phyloP scores from a whole-genome alignment of 805 yeast species.

The Dipodascus geniculatus region DNA sequence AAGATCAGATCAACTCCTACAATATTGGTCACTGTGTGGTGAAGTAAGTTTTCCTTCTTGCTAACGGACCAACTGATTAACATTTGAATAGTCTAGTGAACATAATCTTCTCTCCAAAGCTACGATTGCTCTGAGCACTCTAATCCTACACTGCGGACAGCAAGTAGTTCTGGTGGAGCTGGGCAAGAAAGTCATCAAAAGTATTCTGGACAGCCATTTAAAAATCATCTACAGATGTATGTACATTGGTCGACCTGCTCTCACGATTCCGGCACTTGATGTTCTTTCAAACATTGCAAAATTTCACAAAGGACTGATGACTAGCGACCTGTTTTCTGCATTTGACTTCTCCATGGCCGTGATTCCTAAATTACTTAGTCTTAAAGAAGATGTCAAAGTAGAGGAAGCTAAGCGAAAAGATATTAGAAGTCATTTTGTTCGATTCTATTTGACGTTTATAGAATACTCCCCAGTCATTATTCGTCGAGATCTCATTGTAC shows the following conservation, averaged over 20 bases:
- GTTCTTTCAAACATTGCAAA: conserved; percentile 41
- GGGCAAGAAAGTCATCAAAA: conserved; percentile 34
- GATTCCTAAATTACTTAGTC: conserved; percentile 50
- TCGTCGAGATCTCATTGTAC: conserved; percentile 52
- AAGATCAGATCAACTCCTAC: conserved; percentile 28
- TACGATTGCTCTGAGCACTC: conserved; percentile 11
- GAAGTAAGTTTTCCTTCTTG: conserved; percentile 3
- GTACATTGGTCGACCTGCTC: conserved; percentile 41
- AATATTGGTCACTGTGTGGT: conserved; percentile 30
- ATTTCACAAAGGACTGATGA: conserved; percentile 37
- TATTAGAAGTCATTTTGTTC: conserved; percentile 37
- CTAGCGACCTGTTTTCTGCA: conserved; percentile 46
- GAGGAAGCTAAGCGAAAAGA: not conserved
- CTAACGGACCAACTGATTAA: not conserved
- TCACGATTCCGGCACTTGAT: conserved; percentile 51
- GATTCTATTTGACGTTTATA: conserved; percentile 48
- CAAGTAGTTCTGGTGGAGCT: conserved; percentile 17
- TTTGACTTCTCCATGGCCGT: conserved; percentile 59
- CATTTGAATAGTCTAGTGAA: not conserved
- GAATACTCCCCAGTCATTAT: conserved; percentile 38
- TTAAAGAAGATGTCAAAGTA: conserved; percentile 28
- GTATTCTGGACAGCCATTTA: conserved; percentile 42
- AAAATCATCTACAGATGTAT: conserved; percentile 61
- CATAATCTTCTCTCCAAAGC: not conserved
- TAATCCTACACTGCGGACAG: conserved; percentile 32